Base-by-base conservation (phyloP, 1,284 basidiomycete genomes). In the Ustilago shanxiensis region DNA sequence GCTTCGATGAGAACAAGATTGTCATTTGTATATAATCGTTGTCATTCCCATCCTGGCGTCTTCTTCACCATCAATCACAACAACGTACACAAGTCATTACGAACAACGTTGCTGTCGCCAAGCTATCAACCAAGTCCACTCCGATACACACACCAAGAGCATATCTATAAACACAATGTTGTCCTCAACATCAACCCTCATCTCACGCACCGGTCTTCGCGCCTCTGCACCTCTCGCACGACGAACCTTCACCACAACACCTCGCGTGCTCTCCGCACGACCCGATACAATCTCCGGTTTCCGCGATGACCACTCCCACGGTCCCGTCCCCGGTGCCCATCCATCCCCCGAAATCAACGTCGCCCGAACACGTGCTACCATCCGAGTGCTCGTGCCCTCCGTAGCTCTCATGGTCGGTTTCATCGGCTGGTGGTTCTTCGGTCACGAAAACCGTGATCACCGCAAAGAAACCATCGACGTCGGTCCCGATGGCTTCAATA, bases 391-490 rank as follows among this genome's bases (percentile, higher is more conserved):
- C 31, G 72, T 75, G 0, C 76, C 76, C 29, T 68, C 64, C 1
- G 72, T 78, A 2, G 66, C 62, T 1, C 26, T 78, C 56, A 75
- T 78, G 68, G 35, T 66, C 20, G 71, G 39, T 0, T 74, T 75
- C 61, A 78, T 78, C 53, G 68, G 68, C 18, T 78, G 76, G 76
- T 78, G 76, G 76, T 78, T 78, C 72, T n/a, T 78, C 51, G 72
- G 67, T 49, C 71, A 78, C 62, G 31, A 50, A n/a, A 51, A 72
- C 47, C 72, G 76, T 0, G 72, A 65, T 22, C 61, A 68, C 37
- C 44, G 76, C 20, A 78, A 78, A 20, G 26, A 45, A 3, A 57
- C 35, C 14, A 69, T 78, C 59, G 62, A 66, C 39, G 68, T 78
- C 11, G 76, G 76, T 16, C 65, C 65, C 0, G 76, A 78, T 16